Base-by-base conservation (phyloP, 345 rosid genomes). In the Pelargonium nanum region DNA sequence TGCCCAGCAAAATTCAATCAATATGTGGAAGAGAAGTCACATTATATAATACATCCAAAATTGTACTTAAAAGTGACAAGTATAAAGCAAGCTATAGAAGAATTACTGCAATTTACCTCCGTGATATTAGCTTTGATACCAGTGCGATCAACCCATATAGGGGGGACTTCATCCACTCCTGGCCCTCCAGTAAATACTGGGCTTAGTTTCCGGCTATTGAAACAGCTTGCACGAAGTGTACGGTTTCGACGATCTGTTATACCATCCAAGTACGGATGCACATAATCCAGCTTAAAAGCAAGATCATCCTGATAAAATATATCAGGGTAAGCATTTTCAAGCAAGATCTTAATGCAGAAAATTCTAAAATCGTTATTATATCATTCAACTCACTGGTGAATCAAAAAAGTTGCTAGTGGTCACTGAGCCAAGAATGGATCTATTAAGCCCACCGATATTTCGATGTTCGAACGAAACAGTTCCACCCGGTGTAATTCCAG, bases 181-280 rank as follows among this genome's bases (percentile, higher is more conserved):
- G 97, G 96, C 51, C 99, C 99, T 62, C 97, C 97, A 53, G 97
- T 94, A 74, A 90, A 94, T 59, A 94, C 99, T 53, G 97, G 99
- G 75, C 99, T 94, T 19, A 94, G 68, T 70, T 93, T 93, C 59
- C 99, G 80, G 76, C 94, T 87, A 80, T 93, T 93, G 74, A 93
- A 93, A 81, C 94, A 84, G 77, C 96, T 93, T 5, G 89, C 52
- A 21, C 86, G 88, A 56, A 93, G 70, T 23, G 96, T 90, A n/a
- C 92, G 95, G 69, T 93, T 93, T 59, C 87, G 88, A 20, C 83
- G 78, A 74, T 82, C 79, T 59, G 75, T 74, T 24, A 89, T 84
- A 61, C 97, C 99, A 69, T 93, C 97, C 55, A 90, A 76, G 73
- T 93, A 93, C 19, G 97, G 99, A 63, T 93, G 99, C 57, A 87